Evolutionary conservation across 2,329 filamentous ascomycete species (phyloP), one percentile per base, ranked within the genome.

Genomic region (Daldinia eschscholtzii): DNA sequence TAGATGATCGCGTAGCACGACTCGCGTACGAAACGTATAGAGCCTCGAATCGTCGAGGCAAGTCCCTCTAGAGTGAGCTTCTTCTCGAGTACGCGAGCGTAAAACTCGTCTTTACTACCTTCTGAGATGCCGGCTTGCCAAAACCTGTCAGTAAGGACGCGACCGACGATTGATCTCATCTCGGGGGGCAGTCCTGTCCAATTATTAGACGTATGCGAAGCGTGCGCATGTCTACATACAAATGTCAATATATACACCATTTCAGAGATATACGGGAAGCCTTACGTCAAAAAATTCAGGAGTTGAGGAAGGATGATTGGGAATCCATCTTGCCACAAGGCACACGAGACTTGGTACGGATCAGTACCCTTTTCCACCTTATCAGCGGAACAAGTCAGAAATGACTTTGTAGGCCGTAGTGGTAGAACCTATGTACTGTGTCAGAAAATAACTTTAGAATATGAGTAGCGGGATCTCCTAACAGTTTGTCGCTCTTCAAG

Each of bases 91-190:
- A 99, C 95, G 44, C 93, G 89, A 35, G 93, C 92, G 79, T 98
- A 98, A 78, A 99, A 99, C 65, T 98, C 95, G 70, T 98, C 96
- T 78, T 96, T 94, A 74, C 93, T 98, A 28, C 97, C 96, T 69
- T 91, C 92, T 0, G 96, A 98, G 57, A 99, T 99, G 9, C 96
- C 96, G 6, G 94, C 93, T 83, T 99, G 96, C 96, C 96, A 99
- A 79, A 99, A 99, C 26, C 96, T 88, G 80, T 99, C 96, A 13
- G 94, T 97, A 23, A 99, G 83, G 20, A 98, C 93, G 23, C 93
- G 88, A 48, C 89, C 88, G 42, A 98, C 92, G 59, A 97, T 89
- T 4, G 86, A 83, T 65, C 90, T 90, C 84, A 97, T 91, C 46
- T 97, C 93, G 10, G 84, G 79, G 1, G 94, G 91, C 15, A 97